Evolutionary conservation across 495 filamentous ascomycete genomes (phyloP), one percentile per base, ranked within the genome.

Genomic region (Astrothelium subdiscretum): DNA sequence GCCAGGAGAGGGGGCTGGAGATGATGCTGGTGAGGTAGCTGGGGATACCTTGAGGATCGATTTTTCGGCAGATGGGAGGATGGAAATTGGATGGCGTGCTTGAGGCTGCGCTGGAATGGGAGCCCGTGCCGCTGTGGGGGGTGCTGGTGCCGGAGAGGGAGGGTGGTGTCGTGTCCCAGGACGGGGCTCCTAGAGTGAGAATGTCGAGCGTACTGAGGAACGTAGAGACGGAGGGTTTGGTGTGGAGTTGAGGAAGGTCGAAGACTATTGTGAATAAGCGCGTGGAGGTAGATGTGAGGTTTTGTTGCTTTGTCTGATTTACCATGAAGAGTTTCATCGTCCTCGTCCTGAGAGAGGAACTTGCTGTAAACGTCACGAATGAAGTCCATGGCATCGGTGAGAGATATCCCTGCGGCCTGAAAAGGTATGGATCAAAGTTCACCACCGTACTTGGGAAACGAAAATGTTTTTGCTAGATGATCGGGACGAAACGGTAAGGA

Each of bases 21-120:
- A 97, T 84, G 68, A 97, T 86, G 57, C 78, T 77, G 12, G 87
- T 89, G 10, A 97, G 77, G 70, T 94, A 96, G 27, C 63, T 52
- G 22, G 76, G 68, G 4, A 76, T 61, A 51, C 74, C 75, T 58
- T 73, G 69, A 11, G 68, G 70, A 32, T 68, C 66, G 40, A 74
- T 63, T 58, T 71, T 67, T 15, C 65, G 62, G 52, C 20, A 6
- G 38, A 22, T 43, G 22, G 11, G 58, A 15, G 13, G 59, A 65
- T 22, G 60, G 57, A 8, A 57, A 44, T 32, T 54, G 1, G 58
- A 40, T 3, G 59, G 51, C 8, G 51, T 8, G 27, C 27, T 31
- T 57, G 51, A 0, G 51, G 8, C 51, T 8, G 8, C n/a, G 27
- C 8, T 10, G 20, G 22, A 24, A n/a, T n/a, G 6, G 51, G 8